Evolutionary conservation across 129 eudicot species (phyloP), one percentile per base, ranked within the genome.

Genomic region (Arctium lappa): DNA sequence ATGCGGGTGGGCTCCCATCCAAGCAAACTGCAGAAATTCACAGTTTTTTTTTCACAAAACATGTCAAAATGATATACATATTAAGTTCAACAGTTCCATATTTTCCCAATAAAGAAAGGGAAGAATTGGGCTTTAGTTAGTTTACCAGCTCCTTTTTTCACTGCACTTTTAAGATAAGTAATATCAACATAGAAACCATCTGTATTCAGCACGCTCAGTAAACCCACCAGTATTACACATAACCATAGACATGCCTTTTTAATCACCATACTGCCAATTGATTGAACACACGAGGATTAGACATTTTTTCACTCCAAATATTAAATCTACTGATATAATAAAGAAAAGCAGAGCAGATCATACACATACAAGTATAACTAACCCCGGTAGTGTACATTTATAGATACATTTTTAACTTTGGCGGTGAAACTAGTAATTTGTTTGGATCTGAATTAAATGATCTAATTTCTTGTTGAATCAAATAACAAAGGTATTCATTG

Each of bases 1-100:
- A 95, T 36, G 97, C 99, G 32, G 99, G 99, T 22, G 99, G 95
- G 70, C 97, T 95, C 46, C 99, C 99, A 85, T 95, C 99, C 89
- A 95, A 82, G 80, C 99, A 95, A 63, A 95, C 99, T 95, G 88
- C 74, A 71, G n/a, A 74, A 68, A 75, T 31, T 34, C 76, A 73
- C 8, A 5, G 42, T 36, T 42, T 34, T 22, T 22, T 56, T n/a
- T 36, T 15, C 18, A 69, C 48, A 48, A 80, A 80, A 53, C 71
- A 79, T 62, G 75, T 37, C 38, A 74, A 12, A 62, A 72, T 11
- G 63, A 7, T 30, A 82, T 15, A 42, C 38, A 33, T 9, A 53
- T 44, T 27, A 50, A 77, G 22, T 76, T 48, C 27, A 37, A 44
- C 18, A 18, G 73, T 48, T 27, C 48, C n/a, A 56, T 8, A 77